Conservation (phyloP, 352 stramenopile genomes). For the Pythium guiyangense region DNA sequence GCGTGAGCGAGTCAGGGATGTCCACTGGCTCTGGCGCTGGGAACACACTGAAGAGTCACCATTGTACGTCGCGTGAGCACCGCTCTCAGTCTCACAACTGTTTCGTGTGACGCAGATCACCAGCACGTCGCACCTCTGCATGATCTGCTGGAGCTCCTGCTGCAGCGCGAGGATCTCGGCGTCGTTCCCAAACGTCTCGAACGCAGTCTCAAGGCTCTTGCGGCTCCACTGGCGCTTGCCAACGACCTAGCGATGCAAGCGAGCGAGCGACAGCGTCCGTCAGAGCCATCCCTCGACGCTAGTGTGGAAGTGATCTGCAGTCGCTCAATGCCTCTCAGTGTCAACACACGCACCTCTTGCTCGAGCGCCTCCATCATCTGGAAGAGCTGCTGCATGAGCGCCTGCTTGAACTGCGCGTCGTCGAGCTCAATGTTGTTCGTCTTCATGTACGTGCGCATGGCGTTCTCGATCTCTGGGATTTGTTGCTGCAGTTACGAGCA, state of each 20-base stretch:
- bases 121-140: conserved; percentile 38
- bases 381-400: conserved; percentile 69
- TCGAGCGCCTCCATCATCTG: conserved; percentile 69
- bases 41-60: conserved; percentile 37
- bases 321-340: background rate
- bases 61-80: no score
- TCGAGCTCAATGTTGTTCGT: conserved; percentile 58
- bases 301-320: no score
- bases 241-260: conserved; percentile 29
- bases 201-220: conserved; percentile 49
- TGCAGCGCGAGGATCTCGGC: conserved; percentile 54
- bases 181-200: conserved; percentile 63
- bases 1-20: conserved; percentile 61
- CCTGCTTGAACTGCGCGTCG: conserved; percentile 73
- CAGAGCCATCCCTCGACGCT: background rate
- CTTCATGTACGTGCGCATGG: conserved; percentile 62
- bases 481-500: conserved; percentile 42
- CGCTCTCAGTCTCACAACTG: no score
- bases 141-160: conserved; percentile 61
- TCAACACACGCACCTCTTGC: conserved; percentile 20
- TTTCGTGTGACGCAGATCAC: no score
- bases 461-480: conserved; percentile 61
- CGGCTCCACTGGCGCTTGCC: conserved; percentile 55
- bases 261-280: background rate
- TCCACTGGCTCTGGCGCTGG: conserved; percentile 42